A percentile compares a stretch with the other conserved stretches of the same genome.
These are phyloP conservation scores for Neopestalotiopsis clavispora DNA, from an alignment of 2,329 filamentous ascomycete genomes.

Conservation along the genomic window DNA sequence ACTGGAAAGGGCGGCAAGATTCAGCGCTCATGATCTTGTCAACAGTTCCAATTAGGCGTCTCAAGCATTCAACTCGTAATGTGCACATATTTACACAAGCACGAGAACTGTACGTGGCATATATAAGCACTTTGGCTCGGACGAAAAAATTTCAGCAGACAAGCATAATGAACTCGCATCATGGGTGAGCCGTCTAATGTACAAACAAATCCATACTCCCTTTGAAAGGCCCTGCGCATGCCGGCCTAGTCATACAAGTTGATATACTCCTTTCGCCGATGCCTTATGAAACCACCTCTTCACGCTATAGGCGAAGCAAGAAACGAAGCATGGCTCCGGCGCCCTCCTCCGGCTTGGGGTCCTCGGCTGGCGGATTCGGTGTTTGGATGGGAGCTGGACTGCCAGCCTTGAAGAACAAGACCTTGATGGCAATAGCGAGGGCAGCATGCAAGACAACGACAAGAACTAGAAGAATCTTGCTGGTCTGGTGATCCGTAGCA, in stretches of 20 bases:
- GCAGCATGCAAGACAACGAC: slow-evolving; percentile 87
- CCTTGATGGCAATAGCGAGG: slow-evolving; percentile 93
- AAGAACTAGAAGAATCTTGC: slow-evolving; percentile 82
- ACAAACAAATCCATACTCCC: slow-evolving; percentile 9
- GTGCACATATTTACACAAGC: too few species aligned
- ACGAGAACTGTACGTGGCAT: neutral
- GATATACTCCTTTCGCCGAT: neutral
- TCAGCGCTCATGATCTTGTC: slow-evolving; percentile 46
- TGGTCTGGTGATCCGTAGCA: slow-evolving; percentile 90
- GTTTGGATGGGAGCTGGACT: slow-evolving; percentile 55
- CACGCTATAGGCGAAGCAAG: slow-evolving; percentile 8
- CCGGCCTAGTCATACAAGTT: slow-evolving; percentile 6
- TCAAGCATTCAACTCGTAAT: too few species aligned
- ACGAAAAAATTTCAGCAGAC: neutral
- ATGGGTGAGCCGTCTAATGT: slow-evolving; percentile 11
- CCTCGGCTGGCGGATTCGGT: slow-evolving; percentile 2
- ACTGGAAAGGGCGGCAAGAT: slow-evolving; percentile 69
- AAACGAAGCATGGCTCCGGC: slow-evolving; percentile 18
- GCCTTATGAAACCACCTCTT: neutral
- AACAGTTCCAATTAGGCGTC: neutral
- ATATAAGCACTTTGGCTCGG: neutral
- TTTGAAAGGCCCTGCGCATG: slow-evolving; percentile 9
- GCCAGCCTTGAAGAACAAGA: slow-evolving; percentile 89
- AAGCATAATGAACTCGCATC: slow-evolving; percentile 5
- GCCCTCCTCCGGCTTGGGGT: slow-evolving; percentile 25